Evolutionary conservation across 2,329 filamentous ascomycete species (phyloP), one percentile per base, ranked within the genome.

Genomic region (Fusarium sp.): DNA sequence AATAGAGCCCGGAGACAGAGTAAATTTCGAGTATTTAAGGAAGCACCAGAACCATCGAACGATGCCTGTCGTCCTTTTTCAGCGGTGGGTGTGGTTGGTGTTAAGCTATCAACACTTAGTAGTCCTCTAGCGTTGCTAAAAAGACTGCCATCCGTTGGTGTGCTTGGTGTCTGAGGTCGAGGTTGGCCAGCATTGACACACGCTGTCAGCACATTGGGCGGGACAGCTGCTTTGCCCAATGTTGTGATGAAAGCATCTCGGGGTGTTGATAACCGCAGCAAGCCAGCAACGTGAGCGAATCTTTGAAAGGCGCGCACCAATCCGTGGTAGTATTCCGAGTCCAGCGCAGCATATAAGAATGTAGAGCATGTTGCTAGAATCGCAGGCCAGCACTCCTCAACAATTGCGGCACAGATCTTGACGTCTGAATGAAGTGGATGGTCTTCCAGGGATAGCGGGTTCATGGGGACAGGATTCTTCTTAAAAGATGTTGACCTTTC

Each of bases 161-260:
- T 81, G 3, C 81, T 84, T 1, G 83, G 79, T 2, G 81, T 78
- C 15, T 79, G 62, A 1, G 83, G 79, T 19, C 82, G 81, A 2
- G 81, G 72, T 37, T 81, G 75, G 0, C 85, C 82, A 14, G 81
- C 76, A 61, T 85, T 88, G 20, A 88, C 78, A 56, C 86, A 89
- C 4, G 87, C 87, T 17, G 86, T 88, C 41, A 91, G 82, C 1
- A 90, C 84, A 71, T 96, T 95, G 1, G 93, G 89, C 5, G 96
- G 96, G 4, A 98, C 92, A 9, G 96, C 94, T 43, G 94, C 91
- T 79, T 99, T 99, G 0, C 93, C 94, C 5, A 99, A 82, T 0
- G 95, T 97, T 0, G 96, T 98, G 33, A 99, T 83, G 74, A 99
- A 96, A 1, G 96, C 96, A 83, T 99, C 96, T 68, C 96, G 86